Evolutionary conservation across 78 protist species (phyloP).

Genomic region (Guillardia theta): DNA sequence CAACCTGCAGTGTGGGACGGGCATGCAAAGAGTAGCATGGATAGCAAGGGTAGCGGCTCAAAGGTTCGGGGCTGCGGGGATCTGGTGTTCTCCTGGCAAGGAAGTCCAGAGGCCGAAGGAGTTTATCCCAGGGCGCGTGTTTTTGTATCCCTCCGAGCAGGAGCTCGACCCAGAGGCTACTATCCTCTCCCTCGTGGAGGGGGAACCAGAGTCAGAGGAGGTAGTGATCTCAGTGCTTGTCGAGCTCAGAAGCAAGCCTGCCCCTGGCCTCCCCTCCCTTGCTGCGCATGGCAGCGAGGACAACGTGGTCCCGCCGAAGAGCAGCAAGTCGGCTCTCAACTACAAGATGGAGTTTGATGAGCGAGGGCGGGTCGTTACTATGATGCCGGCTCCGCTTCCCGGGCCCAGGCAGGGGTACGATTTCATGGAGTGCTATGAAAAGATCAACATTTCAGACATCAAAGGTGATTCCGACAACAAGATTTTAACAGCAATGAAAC

Average conservation of each 20-base stretch:
- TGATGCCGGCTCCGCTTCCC: neutral
- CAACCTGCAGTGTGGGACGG: neutral
- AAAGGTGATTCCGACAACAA: neutral
- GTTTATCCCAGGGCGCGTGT: neutral
- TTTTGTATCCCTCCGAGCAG: neutral
- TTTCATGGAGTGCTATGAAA: neutral
- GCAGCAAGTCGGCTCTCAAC: neutral
- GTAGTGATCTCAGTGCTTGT: neutral
- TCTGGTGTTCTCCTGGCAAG: neutral
- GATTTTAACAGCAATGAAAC: neutral
- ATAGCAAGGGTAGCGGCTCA: neutral
- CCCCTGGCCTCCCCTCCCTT: neutral
- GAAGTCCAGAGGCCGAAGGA: neutral
- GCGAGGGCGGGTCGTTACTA: neutral
- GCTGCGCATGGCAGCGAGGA: conserved; percentile 10
- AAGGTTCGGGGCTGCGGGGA: neutral
- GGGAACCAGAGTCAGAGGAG: neutral
- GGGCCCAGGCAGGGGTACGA: neutral
- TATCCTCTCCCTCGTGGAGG: neutral
- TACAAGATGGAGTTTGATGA: neutral
- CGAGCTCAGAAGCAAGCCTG: neutral
- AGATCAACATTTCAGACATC: neutral
- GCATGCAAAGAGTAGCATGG: neutral
- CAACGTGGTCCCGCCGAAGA: neutral
- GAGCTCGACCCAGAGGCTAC: neutral